These are phyloP conservation scores for Pseudogymnoascus sp. DNA, from an alignment of 2,329 filamentous ascomycete species.

Conservation along the genomic window DNA sequence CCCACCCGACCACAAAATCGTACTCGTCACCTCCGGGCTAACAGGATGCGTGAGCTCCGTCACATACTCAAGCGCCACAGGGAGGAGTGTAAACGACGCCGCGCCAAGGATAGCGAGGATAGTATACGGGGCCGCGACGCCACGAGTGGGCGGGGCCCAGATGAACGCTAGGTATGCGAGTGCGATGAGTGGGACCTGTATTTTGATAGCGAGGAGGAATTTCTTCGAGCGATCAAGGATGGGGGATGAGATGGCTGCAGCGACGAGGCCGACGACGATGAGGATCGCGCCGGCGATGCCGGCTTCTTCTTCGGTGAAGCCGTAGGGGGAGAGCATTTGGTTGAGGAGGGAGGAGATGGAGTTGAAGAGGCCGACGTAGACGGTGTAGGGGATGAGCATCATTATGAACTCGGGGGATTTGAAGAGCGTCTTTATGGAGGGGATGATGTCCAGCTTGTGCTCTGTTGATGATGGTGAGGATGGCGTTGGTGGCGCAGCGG, in stretches of 20 bases:
- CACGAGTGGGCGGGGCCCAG: slow-evolving; percentile 62
- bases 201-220: slow-evolving; percentile 67
- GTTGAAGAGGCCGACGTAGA: slow-evolving; percentile 94
- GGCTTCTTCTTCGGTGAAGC: slow-evolving; percentile 74
- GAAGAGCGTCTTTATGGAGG: slow-evolving; percentile 48
- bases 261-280: slow-evolving; percentile 79
- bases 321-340: slow-evolving; percentile 79
- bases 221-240: slow-evolving; percentile 79
- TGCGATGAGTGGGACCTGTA: slow-evolving; percentile 68
- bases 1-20: slow-evolving; percentile 78
- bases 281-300: slow-evolving; percentile 86
- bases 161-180: slow-evolving; percentile 70
- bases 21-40: slow-evolving; percentile 76
- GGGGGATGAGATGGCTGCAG: slow-evolving; percentile 69
- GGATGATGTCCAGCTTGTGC: slow-evolving; percentile 47
- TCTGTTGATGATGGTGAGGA: slow-evolving; percentile 56
- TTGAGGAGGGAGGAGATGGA: slow-evolving; percentile 80
- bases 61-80: slow-evolving; percentile 78
- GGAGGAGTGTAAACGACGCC: slow-evolving; percentile 71
- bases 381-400: slow-evolving; percentile 69
- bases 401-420: slow-evolving; percentile 70
- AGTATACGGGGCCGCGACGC: slow-evolving; percentile 63
- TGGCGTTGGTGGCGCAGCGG: slow-evolving; percentile 69
- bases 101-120: slow-evolving; percentile 74
- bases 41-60: slow-evolving; percentile 84